These are phyloP conservation scores for Malus hybrid DNA, from an alignment of 331 rosid genomes.

Conservation along the genomic window DNA sequence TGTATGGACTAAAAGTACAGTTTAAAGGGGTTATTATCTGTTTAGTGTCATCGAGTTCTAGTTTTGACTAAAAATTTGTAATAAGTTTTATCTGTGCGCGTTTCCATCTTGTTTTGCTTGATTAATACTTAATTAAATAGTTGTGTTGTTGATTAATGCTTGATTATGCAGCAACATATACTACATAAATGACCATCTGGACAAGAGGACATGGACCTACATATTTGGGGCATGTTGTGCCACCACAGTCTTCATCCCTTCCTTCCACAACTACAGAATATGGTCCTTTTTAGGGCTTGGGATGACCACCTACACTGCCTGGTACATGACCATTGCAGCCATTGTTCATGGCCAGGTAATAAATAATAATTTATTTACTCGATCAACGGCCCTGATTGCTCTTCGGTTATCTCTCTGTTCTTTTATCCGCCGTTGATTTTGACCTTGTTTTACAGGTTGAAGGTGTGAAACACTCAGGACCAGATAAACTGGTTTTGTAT, in stretches of 20 bases:
- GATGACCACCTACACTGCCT: slow-evolving; percentile 88
- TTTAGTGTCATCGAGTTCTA: no score
- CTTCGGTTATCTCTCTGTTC: background rate
- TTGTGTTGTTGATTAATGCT: background rate
- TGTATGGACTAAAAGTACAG: no score
- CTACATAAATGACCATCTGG: slow-evolving; percentile 75
- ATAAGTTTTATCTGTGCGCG: no score
- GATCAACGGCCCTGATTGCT: slow-evolving; percentile 1
- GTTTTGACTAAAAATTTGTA: no score
- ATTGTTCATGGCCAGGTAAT: slow-evolving; percentile 73
- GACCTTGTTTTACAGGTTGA: slow-evolving; percentile 38
- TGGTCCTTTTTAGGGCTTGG: slow-evolving; percentile 96
- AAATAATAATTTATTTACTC: background rate
- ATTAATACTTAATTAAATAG: background rate
- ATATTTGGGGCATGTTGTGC: slow-evolving; percentile 94
- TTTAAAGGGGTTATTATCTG: no score
- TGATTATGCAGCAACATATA: slow-evolving; percentile 67
- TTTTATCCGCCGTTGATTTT: background rate
- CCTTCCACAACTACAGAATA: slow-evolving; percentile 87
- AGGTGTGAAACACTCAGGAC: slow-evolving; percentile 72
- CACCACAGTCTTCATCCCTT: slow-evolving; percentile 87
- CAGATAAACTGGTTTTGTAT: slow-evolving; percentile 58
- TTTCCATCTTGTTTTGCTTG: background rate
- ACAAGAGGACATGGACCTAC: slow-evolving; percentile 95
- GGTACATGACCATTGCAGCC: slow-evolving; percentile 88